Percentiles rank a stretch among this genome's conserved stretches.
Evolutionary conservation across 108 stramenopile species (phyloP).

Genomic region (Cylindrotheca closterium): DNA sequence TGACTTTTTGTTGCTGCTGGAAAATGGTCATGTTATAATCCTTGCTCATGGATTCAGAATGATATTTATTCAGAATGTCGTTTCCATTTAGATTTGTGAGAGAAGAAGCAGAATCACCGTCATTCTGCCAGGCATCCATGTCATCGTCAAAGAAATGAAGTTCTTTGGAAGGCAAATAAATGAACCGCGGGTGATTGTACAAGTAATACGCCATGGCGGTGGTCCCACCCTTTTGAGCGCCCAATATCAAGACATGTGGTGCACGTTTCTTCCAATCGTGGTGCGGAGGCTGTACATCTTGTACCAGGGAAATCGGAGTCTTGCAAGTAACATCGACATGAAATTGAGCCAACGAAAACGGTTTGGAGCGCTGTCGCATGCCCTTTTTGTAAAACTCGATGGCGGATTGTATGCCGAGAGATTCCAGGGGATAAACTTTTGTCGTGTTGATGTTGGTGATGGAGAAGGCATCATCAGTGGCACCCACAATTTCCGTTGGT

Average conservation of each 20-base stretch:
- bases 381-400: no score
- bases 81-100: background rate
- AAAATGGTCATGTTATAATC: background rate
- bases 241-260: conserved; percentile 28
- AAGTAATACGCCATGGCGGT: conserved; percentile 19
- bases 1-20: conserved; percentile 3
- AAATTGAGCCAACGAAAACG: conserved; percentile 4
- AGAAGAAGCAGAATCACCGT: background rate
- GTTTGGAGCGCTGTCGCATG: conserved; percentile 9
- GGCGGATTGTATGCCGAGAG: no score
- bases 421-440: no score
- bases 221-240: conserved; percentile 27
- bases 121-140: conserved; percentile 7
- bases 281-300: background rate
- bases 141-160: conserved; percentile 24
- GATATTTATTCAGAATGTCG: background rate
- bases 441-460: no score
- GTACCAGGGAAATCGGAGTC: background rate
- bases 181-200: conserved; percentile 15
- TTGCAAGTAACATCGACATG: background rate
- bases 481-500: no score
- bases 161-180: conserved; percentile 5
- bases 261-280: background rate
- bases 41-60: no score
- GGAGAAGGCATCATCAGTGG: no score